phyloP scores from a whole-genome alignment of 768 basidiomycete species.

The Tephrocybe sp. region DNA sequence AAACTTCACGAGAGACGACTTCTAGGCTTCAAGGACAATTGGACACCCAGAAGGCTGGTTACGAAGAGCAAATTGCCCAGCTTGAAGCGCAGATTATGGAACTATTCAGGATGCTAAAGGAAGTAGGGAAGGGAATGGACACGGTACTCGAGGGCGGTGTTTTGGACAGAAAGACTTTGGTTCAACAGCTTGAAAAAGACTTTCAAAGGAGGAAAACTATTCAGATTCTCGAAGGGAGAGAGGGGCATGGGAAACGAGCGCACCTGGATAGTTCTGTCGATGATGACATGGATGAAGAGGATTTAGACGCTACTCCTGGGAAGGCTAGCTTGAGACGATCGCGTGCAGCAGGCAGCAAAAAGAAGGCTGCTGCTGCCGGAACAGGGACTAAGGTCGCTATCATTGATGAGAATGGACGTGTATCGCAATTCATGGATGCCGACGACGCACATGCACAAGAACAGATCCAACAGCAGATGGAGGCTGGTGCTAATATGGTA shows the following conservation, averaged over 20 bases:
- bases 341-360: slow-evolving; percentile 25
- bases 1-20: slow-evolving; percentile 76
- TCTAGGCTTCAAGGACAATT: slow-evolving; percentile 75
- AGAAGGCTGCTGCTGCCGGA: slow-evolving; percentile 19
- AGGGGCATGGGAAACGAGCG: slow-evolving; percentile 32
- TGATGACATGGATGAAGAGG: slow-evolving; percentile 47
- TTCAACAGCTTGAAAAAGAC: slow-evolving; percentile 78
- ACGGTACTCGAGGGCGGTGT: slow-evolving; percentile 66
- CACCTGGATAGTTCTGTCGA: slow-evolving; percentile 19
- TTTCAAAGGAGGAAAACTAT: slow-evolving; percentile 85
- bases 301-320: slow-evolving; percentile 57
- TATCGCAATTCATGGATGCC: slow-evolving; percentile 89
- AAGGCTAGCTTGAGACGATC: slow-evolving; percentile 47
- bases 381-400: slow-evolving; percentile 26
- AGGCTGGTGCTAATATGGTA: slow-evolving; percentile 72
- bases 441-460: slow-evolving; percentile 81
- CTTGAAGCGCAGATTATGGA: slow-evolving; percentile 93
- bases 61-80: slow-evolving; percentile 85
- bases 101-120: slow-evolving; percentile 90
- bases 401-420: slow-evolving; percentile 51
- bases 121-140: slow-evolving; percentile 76
- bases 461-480: slow-evolving; percentile 85
- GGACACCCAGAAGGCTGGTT: slow-evolving; percentile 71
- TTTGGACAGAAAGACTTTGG: slow-evolving; percentile 81
- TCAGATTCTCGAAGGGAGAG: slow-evolving; percentile 78